Base-by-base conservation (phyloP, 495 filamentous ascomycete genomes). In the Talaromyces wortmannii region DNA sequence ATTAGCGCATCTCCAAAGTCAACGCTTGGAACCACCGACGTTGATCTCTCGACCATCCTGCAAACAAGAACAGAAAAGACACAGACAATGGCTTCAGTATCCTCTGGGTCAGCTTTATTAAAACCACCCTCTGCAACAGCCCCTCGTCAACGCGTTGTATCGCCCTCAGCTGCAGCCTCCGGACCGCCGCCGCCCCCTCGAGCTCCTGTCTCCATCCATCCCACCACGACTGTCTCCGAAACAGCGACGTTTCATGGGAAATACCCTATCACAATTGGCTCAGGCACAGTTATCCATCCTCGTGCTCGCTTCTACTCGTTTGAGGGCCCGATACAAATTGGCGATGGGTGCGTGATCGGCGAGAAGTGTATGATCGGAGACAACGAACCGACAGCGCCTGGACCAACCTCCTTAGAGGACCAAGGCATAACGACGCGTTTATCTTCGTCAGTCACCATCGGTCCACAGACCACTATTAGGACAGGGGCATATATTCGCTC, bases 201-300 rank as follows among this genome's bases (percentile, higher is more conserved):
- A 63, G 84, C 91, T 0, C 85, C 88, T 11, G 76, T 88, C 57
- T 79, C 81, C 63, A 82, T 90, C 63, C 82, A 90, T 55, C 77
- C 86, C 3, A 80, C 78, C 23, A 76, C 88, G 55, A 83, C 83
- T 45, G 85, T 96, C 64, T 80, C 90, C 63, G 88, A 92, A 59
- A 82, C 83, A n/a, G 87, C 85, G 6, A 62, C 83, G 7, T 74
- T 95, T 55, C 82, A 82, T 6, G 91, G 91, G 23, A 83, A 78
- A 4, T 76, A 91, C 69, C 78, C 78, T 13, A 87, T 96, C 55
- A 81, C 77, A 44, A 82, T 95, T 60, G 82, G 82, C 56, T 71
- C 81, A 33, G 82, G 88, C 63, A 84, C 81, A 13, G 81, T 96
- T n/a, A 73, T 96, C 54, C 91, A 96, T 70, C 91, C 91, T 2